phyloP scores from a whole-genome alignment of 2,329 filamentous ascomycete species.

The Zelopaecilomyces penicillatus region DNA sequence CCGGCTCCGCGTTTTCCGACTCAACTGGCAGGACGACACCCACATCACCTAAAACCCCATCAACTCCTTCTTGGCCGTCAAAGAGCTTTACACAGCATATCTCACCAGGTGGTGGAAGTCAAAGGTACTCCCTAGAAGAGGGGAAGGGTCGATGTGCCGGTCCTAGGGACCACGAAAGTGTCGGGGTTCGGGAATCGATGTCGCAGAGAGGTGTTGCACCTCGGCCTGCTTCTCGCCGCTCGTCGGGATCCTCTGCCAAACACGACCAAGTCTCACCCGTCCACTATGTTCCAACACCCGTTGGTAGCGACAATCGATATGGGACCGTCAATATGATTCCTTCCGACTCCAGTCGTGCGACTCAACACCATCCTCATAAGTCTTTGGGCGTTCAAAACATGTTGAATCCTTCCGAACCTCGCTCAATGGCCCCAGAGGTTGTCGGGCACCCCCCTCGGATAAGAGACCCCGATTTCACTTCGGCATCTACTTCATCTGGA shows the following conservation, averaged over 20 bases:
- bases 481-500: slow-evolving; percentile 13
- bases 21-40: slow-evolving; percentile 24
- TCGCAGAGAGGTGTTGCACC: slow-evolving; percentile 52
- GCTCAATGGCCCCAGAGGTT: slow-evolving; percentile 11
- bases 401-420: slow-evolving; percentile 28
- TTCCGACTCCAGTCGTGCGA: slow-evolving; percentile 15
- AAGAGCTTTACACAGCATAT: slow-evolving; percentile 15
- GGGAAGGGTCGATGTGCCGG: slow-evolving; percentile 48
- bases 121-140: slow-evolving; percentile 13
- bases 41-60: slow-evolving; percentile 27
- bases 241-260: slow-evolving; percentile 36
- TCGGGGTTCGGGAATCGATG: slow-evolving; percentile 55
- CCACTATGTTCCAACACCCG: slow-evolving; percentile 13
- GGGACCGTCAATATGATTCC: slow-evolving; percentile 14
- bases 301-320: slow-evolving; percentile 16
- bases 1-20: slow-evolving; percentile 22
- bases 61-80: slow-evolving; percentile 23
- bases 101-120: slow-evolving; percentile 15
- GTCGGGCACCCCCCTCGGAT: slow-evolving; percentile 10
- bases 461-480: slow-evolving; percentile 13
- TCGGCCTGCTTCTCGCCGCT: slow-evolving; percentile 45
- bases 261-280: slow-evolving; percentile 21
- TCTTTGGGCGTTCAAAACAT: slow-evolving; percentile 30
- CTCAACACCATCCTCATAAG: slow-evolving; percentile 18
- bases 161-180: slow-evolving; percentile 40